phyloP scores from a whole-genome alignment of 306 rosid genomes.

The Lathyrus aphaca region DNA sequence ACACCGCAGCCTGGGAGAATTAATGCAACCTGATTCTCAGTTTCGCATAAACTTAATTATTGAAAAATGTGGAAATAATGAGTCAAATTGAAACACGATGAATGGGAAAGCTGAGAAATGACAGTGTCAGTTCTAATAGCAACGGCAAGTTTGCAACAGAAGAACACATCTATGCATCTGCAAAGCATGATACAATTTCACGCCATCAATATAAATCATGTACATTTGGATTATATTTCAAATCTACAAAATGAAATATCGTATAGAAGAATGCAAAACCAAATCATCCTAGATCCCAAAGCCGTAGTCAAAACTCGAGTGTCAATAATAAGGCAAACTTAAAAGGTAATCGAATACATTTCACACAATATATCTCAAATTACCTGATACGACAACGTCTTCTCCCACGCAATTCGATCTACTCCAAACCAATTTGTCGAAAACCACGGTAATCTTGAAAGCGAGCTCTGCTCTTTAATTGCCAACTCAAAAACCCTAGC shows the following conservation, averaged over 20 bases:
- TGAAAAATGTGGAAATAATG: conserved; percentile 13
- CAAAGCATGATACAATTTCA: conserved; percentile 31
- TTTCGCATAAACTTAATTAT: conserved; percentile 27
- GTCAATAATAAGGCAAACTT: conserved; percentile 16
- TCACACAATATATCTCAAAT: conserved; percentile 23
- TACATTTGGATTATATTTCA: conserved; percentile 4
- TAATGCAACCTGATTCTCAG: conserved; percentile 43
- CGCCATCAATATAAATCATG: conserved; percentile 20
- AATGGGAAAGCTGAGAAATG: not conserved
- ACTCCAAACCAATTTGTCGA: conserved; percentile 81
- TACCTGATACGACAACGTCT: conserved; percentile 87
- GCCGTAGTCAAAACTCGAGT: conserved; percentile 18
- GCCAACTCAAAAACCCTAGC: conserved; percentile 91
- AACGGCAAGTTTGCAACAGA: conserved; percentile 12
- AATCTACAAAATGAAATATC: not conserved
- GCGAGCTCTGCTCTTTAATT: conserved; percentile 69
- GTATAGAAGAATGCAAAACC: no score
- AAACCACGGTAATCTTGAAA: conserved; percentile 63
- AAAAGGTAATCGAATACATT: not conserved
- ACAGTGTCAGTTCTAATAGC: conserved; percentile 25
- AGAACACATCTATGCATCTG: conserved; percentile 28
- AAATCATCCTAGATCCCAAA: not conserved
- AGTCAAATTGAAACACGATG: conserved; percentile 23
- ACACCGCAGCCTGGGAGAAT: conserved; percentile 80
- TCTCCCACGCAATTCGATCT: conserved; percentile 88